Evolutionary conservation across 1,284 basidiomycete genomes (phyloP), one percentile per base, ranked within the genome.

Genomic region (Tranzscheliella williamsii): DNA sequence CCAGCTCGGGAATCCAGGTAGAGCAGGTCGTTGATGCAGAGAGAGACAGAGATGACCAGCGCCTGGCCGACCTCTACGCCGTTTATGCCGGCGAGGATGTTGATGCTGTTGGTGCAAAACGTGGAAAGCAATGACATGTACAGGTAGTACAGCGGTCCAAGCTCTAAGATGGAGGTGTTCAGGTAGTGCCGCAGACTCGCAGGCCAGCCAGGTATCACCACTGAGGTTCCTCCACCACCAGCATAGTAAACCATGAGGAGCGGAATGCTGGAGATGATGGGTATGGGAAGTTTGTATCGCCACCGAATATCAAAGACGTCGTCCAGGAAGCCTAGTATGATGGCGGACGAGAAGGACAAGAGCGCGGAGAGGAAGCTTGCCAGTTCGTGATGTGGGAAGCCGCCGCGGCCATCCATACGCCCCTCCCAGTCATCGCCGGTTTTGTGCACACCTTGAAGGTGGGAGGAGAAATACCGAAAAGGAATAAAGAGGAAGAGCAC

Each of bases 301-400:
- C 95, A 99, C 11, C 95, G 86, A 64, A 99, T 97, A 77, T 99
- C 95, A 70, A 98, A 98, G 2, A 98, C 85, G 78, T 99, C 95
- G 74, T 99, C 95, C 37, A 97, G 82, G 73, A 98, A 96, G 8
- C 95, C 94, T 2, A 98, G 85, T 58, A 98, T 83, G 0, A 91
- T 92, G 0, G 95, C 93, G 21, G 91, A 90, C 21, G 96, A 80
- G 18, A 99, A 82, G 0, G 90, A 92, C 12, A 99, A 82, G 7
- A 98, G 78, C 1, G 91, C 91, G 0, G 94, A 94, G 15, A 99
- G 83, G 79, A 95, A 98, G 1, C 92, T 85, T 1, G 92, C 85
- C 41, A 98, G 83, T 88, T 93, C 86, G 70, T 91, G 85, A 73
- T 91, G 88, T n/a, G 91, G 87, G 71, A 93, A 93, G 41, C 87